Percentiles rank a stretch among this genome's conserved stretches.
These are phyloP conservation scores for Alternaria viburni DNA, from an alignment of 2,329 filamentous ascomycete species.

Conservation along the genomic window DNA sequence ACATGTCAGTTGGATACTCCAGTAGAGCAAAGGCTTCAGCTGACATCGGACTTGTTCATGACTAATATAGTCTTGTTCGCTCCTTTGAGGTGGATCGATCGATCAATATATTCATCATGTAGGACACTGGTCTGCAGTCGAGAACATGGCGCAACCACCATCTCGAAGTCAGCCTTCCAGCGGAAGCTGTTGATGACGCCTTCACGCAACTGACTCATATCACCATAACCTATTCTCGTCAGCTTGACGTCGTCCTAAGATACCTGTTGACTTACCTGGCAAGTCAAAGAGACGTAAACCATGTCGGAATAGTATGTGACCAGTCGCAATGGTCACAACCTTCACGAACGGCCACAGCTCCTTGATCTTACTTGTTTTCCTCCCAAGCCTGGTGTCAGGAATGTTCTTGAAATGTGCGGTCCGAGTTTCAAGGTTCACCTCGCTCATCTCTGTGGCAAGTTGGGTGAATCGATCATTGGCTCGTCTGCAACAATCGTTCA, in stretches of 20 bases:
- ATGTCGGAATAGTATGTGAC: slow-evolving; percentile 12
- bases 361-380: not conserved
- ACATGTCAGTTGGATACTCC: not conserved
- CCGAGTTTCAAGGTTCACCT: not conserved
- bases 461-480: not conserved
- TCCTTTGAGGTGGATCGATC: slow-evolving; percentile 11
- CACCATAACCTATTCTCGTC: slow-evolving; percentile 15
- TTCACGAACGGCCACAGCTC: slow-evolving; percentile 18
- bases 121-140: slow-evolving; percentile 1
- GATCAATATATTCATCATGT: slow-evolving; percentile 7
- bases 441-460: not conserved
- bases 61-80: slow-evolving; percentile 14
- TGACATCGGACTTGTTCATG: slow-evolving; percentile 19
- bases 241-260: not conserved
- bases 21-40: not conserved
- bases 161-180: slow-evolving; percentile 15
- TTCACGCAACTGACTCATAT: slow-evolving; percentile 20
- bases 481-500: not conserved
- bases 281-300: slow-evolving; percentile 16
- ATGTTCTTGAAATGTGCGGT: not conserved
- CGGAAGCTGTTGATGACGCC: slow-evolving; percentile 14
- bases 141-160: slow-evolving; percentile 13
- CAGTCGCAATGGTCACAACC: slow-evolving; percentile 9
- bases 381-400: slow-evolving; percentile 3
- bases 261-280: slow-evolving; percentile 8